These are phyloP conservation scores for Aspergillus pseudonomiae DNA, from an alignment of 2,329 filamentous ascomycete species.

Conservation along the genomic window DNA sequence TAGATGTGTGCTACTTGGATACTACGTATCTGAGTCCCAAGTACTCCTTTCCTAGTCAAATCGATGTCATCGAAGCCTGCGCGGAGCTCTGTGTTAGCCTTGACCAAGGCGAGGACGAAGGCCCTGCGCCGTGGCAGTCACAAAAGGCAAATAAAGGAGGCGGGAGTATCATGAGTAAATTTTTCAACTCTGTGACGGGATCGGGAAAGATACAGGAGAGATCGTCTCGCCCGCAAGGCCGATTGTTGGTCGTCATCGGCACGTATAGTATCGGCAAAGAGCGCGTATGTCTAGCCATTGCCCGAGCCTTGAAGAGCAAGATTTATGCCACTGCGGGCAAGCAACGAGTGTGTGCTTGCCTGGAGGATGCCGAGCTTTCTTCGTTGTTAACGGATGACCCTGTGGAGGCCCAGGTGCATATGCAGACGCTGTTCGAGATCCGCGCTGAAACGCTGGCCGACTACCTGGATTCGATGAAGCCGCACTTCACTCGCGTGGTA, in stretches of 20 bases:
- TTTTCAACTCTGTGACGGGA: slow-evolving; percentile 55
- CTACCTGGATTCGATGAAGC: slow-evolving; percentile 78
- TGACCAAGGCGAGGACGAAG: slow-evolving; percentile 68
- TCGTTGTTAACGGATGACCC: slow-evolving; percentile 78
- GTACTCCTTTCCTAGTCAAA: slow-evolving; percentile 89
- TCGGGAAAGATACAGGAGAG: slow-evolving; percentile 26
- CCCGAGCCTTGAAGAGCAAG: slow-evolving; percentile 79
- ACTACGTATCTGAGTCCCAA: slow-evolving; percentile 96
- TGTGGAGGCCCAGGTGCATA: slow-evolving; percentile 87
- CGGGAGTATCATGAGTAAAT: slow-evolving; percentile 64
- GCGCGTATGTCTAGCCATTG: slow-evolving; percentile 90
- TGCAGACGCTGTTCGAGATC: slow-evolving; percentile 95
- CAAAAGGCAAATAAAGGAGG: slow-evolving; percentile 36
- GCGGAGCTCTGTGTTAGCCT: slow-evolving; percentile 83
- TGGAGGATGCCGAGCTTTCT: slow-evolving; percentile 82
- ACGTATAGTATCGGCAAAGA: slow-evolving; percentile 99
- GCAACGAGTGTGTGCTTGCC: slow-evolving; percentile 77
- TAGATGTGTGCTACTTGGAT: slow-evolving; percentile 95
- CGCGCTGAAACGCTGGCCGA: slow-evolving; percentile 86
- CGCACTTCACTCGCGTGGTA: slow-evolving; percentile 81
- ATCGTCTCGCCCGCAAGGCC: slow-evolving; percentile 54
- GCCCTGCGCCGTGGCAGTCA: slow-evolving; percentile 43
- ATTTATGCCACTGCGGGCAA: slow-evolving; percentile 87
- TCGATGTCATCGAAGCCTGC: slow-evolving; percentile 83
- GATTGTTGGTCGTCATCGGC: slow-evolving; percentile 87